Base-by-base conservation (phyloP, 192 early-diverging fungal species). In the Globomyces pollinis-pini region DNA sequence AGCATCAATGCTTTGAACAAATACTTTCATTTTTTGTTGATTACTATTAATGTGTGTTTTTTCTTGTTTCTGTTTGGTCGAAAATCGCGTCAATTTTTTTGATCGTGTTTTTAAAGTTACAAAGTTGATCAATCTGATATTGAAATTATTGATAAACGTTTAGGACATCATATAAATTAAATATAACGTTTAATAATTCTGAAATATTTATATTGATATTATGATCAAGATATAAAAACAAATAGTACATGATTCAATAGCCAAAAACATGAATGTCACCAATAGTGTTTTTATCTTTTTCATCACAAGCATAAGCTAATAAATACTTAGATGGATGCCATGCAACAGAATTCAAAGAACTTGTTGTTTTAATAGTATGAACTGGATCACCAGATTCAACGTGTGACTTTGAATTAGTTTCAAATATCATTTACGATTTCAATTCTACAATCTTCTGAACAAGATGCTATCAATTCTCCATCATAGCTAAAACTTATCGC, bases 371-470 rank as follows among this genome's bases (percentile, higher is more conserved):
- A n/a, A 90, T 75, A 16, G 80, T 84, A 60, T 90, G 77, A 8
- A 90, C 43, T 83, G 68, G 5, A 83, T 79, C 87, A 8, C 21
- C 24, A 52, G 21, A 53, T 42, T 42, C 39, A 11, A 18, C 39
- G n/a, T 42, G 39, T 4, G n/a, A 11, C 39, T 42, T 11, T 11
- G 12, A 3, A n/a, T 4, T 42, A n/a, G 15, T 11, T 42, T n/a
- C n/a, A n/a, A n/a, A n/a, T n/a, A n/a, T n/a, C n/a, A 74, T 83
- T 70, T 75, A 87, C 86, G 60, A 91, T 85, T 38, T 89, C 85
- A 56, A 91, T 88, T 26, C 76, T 62, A 23, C 78, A 62, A 70
- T 91, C 90, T 63, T 91, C 90, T 0, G 85, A 88, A 6, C 79
- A 85, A 7, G 80, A 80, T 0, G 85, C 90, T 21, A 91, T 51